Evolutionary conservation across 83 land plant genomes (phyloP), one percentile per base, ranked within the genome.

Genomic region (Isoetes engelmannii): DNA sequence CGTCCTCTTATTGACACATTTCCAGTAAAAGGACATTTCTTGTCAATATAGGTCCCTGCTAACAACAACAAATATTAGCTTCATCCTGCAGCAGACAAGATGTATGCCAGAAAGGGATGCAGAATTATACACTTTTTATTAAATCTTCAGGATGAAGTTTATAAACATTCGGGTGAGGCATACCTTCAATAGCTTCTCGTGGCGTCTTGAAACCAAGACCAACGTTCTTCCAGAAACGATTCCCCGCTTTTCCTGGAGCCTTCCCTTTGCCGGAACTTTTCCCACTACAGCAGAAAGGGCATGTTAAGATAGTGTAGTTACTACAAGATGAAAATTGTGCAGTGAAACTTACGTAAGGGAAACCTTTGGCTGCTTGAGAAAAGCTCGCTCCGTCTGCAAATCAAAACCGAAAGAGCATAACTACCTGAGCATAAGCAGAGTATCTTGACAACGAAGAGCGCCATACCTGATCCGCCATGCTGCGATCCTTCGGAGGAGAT

Each of bases 281-380:
- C 17, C 82, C 81, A 43, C 84, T 82, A 72, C 51, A 66, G 18
- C 4, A 0, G 4, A 65, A 4, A 28, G 0, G 37, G 1, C 17
- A 7, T 13, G 4, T 45, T 4, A 41, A 12, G 46, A 42, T 63
- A 6, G n/a, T n/a, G n/a, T n/a, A n/a, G n/a, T 44, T 6, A 4
- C 37, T 28, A 10, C 3, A 6, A 62, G 41, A 65, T 6, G 4
- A 64, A 13, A 6, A 44, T 10, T 6, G 21, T 19, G 6, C 7
- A 13, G 19, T 5, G 10, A 28, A 42, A n/a, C 61, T 69, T 67
- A 82, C 84, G 76, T 15, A 4, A 79, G 76, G 47, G 79, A 82
- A 15, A 82, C 82, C 62, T 82, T 82, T 9, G 82, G 84, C 65
- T 82, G 84, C 79, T 82, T 82, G 44, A 82, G 37, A 49, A 82